Conservation (phyloP, 768 basidiomycete species). For the Lactarius evosmus region DNA sequence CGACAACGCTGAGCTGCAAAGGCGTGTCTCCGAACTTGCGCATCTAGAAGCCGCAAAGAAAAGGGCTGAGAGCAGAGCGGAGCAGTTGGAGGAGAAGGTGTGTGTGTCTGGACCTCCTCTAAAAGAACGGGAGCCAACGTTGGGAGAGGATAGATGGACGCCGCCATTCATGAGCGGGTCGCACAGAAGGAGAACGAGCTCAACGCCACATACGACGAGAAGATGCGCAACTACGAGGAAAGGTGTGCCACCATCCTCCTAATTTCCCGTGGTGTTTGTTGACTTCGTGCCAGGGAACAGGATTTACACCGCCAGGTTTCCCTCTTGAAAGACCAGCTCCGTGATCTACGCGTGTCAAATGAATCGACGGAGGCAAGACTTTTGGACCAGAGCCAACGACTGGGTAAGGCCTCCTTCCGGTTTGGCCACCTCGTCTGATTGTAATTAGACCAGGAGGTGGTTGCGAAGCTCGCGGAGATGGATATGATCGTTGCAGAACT, state of each 20-base stretch:
- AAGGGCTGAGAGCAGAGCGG: constrained; percentile 68
- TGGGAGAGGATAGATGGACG: constrained; percentile 77
- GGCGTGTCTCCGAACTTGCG: constrained; percentile 60
- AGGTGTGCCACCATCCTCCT: constrained; percentile 49
- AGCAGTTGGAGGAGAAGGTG: constrained; percentile 83
- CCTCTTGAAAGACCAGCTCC: constrained; percentile 83
- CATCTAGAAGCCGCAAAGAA: constrained; percentile 66
- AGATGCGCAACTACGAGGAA: constrained; percentile 92
- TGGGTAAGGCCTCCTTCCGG: constrained; percentile 50
- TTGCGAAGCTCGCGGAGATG: constrained; percentile 85
- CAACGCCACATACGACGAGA: constrained; percentile 95
- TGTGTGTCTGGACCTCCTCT: constrained; percentile 23
- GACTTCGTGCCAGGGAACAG: constrained; percentile 65
- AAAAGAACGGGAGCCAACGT: neutral
- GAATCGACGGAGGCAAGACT: constrained; percentile 92
- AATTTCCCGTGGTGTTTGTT: neutral
- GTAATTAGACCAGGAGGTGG: constrained; percentile 78
- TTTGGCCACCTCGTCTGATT: neutral
- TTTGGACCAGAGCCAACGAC: constrained; percentile 84
- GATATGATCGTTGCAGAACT: constrained; percentile 95
- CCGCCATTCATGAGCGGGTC: constrained; percentile 85
- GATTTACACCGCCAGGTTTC: constrained; percentile 89
- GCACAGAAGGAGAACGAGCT: constrained; percentile 93
- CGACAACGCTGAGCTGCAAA: constrained; percentile 80
- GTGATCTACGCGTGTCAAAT: constrained; percentile 85